Conservation (phyloP, 148 eudicot species). For the Salicornia ramosissima region DNA sequence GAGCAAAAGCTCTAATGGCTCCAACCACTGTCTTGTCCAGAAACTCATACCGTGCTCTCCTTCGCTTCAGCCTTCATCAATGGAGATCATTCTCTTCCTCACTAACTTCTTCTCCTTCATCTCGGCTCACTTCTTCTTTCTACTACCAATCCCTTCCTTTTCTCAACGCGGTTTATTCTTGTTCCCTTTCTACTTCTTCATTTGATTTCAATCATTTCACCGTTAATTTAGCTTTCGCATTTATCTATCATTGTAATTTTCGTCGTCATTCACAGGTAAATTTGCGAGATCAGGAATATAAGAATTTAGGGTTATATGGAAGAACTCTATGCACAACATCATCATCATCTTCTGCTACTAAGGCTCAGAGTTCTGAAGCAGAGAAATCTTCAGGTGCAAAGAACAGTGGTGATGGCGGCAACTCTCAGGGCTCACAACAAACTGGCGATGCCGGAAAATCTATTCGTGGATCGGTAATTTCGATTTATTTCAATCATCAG, state of each 20-base stretch:
- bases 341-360: conserved; percentile 9
- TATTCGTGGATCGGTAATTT: conserved; percentile 76
- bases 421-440: conserved; percentile 47
- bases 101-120: neutral
- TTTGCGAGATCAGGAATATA: conserved; percentile 21
- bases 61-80: conserved; percentile 24
- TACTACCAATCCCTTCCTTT: neutral
- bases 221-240: neutral
- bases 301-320: conserved; percentile 18
- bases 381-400: conserved; percentile 25
- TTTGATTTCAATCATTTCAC: neutral
- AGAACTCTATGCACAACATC: conserved; percentile 32
- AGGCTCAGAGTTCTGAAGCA: conserved; percentile 14
- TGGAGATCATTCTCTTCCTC: conserved; percentile 19
- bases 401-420: conserved; percentile 27
- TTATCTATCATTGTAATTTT: neutral
- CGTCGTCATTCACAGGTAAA: conserved; percentile 11
- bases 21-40: conserved; percentile 25
- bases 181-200: conserved; percentile 7
- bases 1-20: conserved; percentile 11
- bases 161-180: neutral
- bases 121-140: neutral
- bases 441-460: conserved; percentile 59
- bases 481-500: neutral
- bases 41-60: conserved; percentile 23